Conservation (phyloP, 306 rosid genomes). For the Delonix regia region DNA sequence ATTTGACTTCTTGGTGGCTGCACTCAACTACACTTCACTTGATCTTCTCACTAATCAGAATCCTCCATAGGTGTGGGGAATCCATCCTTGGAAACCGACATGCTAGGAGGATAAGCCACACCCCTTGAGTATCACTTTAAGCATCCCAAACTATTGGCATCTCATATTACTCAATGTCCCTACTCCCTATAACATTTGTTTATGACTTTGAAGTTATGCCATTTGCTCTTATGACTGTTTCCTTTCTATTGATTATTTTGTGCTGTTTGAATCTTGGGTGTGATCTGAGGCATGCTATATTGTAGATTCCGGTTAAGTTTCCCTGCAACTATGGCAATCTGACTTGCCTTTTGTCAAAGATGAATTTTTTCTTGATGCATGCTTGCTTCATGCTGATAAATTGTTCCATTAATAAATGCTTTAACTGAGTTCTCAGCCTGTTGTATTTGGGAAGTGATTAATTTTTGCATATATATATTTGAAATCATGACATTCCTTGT, state of each 20-base stretch:
- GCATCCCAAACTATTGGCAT: too few relatives aligned
- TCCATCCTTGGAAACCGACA: too few relatives aligned
- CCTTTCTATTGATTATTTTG: not conserved
- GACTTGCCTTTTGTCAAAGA: not conserved
- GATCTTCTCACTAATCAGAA: too few relatives aligned
- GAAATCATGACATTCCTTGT: too few relatives aligned
- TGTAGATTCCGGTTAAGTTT: not conserved
- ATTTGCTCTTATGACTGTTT: not conserved
- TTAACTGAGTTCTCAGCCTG: not conserved
- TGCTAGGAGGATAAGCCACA: too few relatives aligned
- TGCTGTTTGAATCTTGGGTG: not conserved
- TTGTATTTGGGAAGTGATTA: not conserved
- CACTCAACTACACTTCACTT: too few relatives aligned
- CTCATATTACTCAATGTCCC: too few relatives aligned
- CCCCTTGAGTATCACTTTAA: too few relatives aligned
- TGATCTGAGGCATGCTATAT: not conserved
- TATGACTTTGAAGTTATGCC: not conserved
- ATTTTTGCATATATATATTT: too few relatives aligned
- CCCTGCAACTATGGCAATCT: not conserved
- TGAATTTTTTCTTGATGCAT: not conserved
- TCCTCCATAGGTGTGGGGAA: too few relatives aligned
- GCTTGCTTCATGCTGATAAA: not conserved
- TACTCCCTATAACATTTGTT: too few relatives aligned
- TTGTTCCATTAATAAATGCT: not conserved
- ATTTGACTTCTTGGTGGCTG: too few relatives aligned